A percentile compares a stretch with the other conserved stretches of the same genome.
phyloP scores from a whole-genome alignment of 768 basidiomycete genomes.

The Leucocoprinus sp. region DNA sequence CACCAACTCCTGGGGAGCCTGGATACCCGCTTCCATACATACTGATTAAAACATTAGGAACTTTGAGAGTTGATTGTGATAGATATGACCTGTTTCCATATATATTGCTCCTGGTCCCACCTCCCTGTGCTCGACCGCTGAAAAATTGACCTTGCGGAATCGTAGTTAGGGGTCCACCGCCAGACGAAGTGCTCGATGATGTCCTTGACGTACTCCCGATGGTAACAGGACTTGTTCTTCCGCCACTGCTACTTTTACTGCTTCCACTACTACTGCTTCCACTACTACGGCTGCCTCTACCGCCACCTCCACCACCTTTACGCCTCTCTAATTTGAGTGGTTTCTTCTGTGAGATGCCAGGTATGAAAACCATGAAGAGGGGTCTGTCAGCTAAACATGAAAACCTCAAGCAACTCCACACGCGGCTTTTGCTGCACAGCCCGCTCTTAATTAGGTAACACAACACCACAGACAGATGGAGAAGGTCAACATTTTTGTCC shows the following conservation, averaged over 20 bases:
- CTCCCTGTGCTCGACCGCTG: constrained; percentile 42
- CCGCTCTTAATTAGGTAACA: too few relatives aligned
- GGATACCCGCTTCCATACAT: constrained; percentile 61
- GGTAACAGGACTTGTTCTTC: constrained; percentile 15
- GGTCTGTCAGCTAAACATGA: background rate
- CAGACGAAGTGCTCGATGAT: constrained; percentile 20
- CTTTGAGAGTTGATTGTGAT: background rate
- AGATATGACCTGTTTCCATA: constrained; percentile 34
- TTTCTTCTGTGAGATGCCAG: constrained; percentile 18
- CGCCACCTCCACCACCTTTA: constrained; percentile 22
- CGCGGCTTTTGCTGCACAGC: too few relatives aligned
- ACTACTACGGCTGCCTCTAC: constrained; percentile 13
- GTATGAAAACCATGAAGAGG: constrained; percentile 17
- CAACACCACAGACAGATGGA: too few relatives aligned
- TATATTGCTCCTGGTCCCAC: constrained; percentile 37
- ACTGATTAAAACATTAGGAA: constrained; percentile 21
- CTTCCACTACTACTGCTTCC: constrained; percentile 9
- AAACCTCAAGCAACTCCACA: too few relatives aligned
- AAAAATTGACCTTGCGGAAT: constrained; percentile 41
- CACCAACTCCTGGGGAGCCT: constrained; percentile 35
- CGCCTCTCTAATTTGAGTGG: constrained; percentile 18
- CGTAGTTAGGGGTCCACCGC: constrained; percentile 22
- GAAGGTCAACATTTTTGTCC: too few relatives aligned
- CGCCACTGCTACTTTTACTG: constrained; percentile 12
- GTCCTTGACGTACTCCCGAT: constrained; percentile 14